Percentiles rank a stretch among this genome's conserved stretches.
Evolutionary conservation across 2,329 filamentous ascomycete genomes (phyloP).

Genomic region (Sordariomycetes sp.): DNA sequence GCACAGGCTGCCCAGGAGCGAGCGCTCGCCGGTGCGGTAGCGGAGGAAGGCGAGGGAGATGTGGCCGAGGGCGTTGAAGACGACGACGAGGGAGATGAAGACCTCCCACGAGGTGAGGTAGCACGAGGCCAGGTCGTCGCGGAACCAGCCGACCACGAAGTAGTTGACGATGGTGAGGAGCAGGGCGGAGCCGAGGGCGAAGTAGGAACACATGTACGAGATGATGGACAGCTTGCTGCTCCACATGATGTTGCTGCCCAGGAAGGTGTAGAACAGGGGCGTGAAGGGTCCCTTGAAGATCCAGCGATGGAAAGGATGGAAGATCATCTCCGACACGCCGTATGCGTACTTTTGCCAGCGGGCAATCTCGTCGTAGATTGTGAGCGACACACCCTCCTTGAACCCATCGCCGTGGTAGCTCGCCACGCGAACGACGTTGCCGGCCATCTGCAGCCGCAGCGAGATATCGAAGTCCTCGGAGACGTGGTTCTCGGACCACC

Average conservation of each 20-base stretch:
- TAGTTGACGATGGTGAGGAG: conserved; percentile 62
- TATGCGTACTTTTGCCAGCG: conserved; percentile 70
- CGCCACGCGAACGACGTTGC: conserved; percentile 60
- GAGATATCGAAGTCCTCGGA: conserved; percentile 74
- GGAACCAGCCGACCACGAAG: conserved; percentile 62
- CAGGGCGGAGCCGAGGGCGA: conserved; percentile 59
- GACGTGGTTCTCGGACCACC: conserved; percentile 68
- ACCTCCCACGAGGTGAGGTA: conserved; percentile 60
- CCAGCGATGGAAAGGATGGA: conserved; percentile 58
- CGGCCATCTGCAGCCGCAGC: conserved; percentile 58
- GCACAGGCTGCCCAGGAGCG: conserved; percentile 28
- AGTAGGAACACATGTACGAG: conserved; percentile 64
- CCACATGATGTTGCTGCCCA: conserved; percentile 51
- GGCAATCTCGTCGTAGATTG: conserved; percentile 62
- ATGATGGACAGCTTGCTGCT: conserved; percentile 64
- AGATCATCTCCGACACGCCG: conserved; percentile 62
- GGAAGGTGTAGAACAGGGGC: conserved; percentile 50
- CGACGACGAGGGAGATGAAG: conserved; percentile 52
- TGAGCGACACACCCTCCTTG: conserved; percentile 65
- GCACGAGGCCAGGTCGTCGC: conserved; percentile 56
- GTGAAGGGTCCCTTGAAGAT: conserved; percentile 54
- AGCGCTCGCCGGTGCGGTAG: conserved; percentile 48
- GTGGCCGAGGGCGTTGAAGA: conserved; percentile 56
- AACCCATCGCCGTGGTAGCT: conserved; percentile 62
- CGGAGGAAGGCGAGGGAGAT: conserved; percentile 52